A percentile compares a stretch with the other conserved stretches of the same genome.
Conservation (phyloP, 2,329 filamentous ascomycete species). For the Pseudogymnoascus sp. region DNA sequence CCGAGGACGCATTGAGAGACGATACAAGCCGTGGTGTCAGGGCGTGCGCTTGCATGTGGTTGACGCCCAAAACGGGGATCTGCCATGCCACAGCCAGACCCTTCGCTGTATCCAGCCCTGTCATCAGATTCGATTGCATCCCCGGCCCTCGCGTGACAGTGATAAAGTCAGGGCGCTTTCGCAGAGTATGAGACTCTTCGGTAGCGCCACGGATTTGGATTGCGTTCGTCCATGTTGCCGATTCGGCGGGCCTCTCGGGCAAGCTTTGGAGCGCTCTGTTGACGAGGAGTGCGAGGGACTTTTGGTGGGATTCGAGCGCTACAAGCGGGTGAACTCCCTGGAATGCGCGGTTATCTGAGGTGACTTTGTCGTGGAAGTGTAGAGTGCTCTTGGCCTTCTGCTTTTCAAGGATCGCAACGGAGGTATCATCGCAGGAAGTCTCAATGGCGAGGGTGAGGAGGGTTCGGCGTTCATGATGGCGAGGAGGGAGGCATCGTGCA, state of each 20-base stretch:
- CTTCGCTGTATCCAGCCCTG: constrained; percentile 77
- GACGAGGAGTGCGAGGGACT: constrained; percentile 60
- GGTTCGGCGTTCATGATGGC: constrained; percentile 21
- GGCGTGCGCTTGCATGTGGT: constrained; percentile 97
- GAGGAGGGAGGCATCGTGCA: constrained; percentile 8
- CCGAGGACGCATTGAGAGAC: constrained; percentile 38
- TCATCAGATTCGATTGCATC: constrained; percentile 69
- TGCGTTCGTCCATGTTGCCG: constrained; percentile 16
- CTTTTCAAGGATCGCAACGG: constrained; percentile 70
- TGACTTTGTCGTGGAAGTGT: constrained; percentile 73
- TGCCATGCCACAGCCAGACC: constrained; percentile 77
- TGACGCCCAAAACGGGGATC: constrained; percentile 73
- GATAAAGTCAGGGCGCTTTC: constrained; percentile 67
- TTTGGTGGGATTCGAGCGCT: constrained; percentile 67
- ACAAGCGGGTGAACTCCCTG: constrained; percentile 72
- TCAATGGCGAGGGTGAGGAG: constrained; percentile 65
- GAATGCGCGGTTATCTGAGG: constrained; percentile 66
- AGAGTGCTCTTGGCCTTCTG: constrained; percentile 35
- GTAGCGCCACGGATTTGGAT: constrained; percentile 15
- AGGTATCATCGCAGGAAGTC: constrained; percentile 87
- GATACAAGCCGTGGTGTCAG: constrained; percentile 72
- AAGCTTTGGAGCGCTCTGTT: constrained; percentile 51
- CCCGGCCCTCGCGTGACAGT: constrained; percentile 84
- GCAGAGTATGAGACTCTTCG: constrained; percentile 14
- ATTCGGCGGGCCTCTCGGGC: constrained; percentile 16